Evolutionary conservation across 345 rosid genomes (phyloP), one percentile per base, ranked within the genome.

Genomic region (Dovyalis caffra): DNA sequence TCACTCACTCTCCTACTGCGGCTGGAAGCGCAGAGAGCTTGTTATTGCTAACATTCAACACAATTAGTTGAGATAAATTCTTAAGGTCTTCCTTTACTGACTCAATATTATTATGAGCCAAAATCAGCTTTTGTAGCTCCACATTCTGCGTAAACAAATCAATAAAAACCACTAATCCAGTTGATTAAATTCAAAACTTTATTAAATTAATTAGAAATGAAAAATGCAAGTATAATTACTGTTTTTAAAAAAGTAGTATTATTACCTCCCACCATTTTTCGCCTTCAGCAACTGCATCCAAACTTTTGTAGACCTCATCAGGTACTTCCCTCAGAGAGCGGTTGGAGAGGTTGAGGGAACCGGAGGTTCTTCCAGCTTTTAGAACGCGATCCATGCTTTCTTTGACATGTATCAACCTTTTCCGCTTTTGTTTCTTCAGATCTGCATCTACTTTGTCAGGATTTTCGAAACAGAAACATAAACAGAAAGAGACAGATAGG

Each of bases 261-360:
- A n/a, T 79, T 74, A 94, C 99, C 99, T 95, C 99, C 97, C 99
- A 92, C 95, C 99, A 95, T 73, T 92, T 95, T 68, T 90, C 97
- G 21, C 88, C 94, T 56, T 90, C 95, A 26, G 95, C 92, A 8
- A 77, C 86, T 0, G 92, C 78, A 56, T 92, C 94, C 60, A 83
- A 73, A 72, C 73, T 83, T 75, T 77, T 85, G 73, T 95, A 95
- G 3, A 95, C 90, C 86, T 91, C 89, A 51, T 74, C 69, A 1
- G 99, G 99, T 33, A 95, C 97, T 12, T 92, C 90, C 71, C 97
- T 90, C 85, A 92, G 97, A 79, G 92, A 89, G 58, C 97, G 95
- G 82, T 95, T 92, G 31, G 99, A 95, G 51, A 92, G 88, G 83
- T 92, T 95, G 73, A 95, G 95, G 68, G 99, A 91, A 72, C 99